Conservation (phyloP, 1,284 basidiomycete species). For the Stygiomarasmius scandens region DNA sequence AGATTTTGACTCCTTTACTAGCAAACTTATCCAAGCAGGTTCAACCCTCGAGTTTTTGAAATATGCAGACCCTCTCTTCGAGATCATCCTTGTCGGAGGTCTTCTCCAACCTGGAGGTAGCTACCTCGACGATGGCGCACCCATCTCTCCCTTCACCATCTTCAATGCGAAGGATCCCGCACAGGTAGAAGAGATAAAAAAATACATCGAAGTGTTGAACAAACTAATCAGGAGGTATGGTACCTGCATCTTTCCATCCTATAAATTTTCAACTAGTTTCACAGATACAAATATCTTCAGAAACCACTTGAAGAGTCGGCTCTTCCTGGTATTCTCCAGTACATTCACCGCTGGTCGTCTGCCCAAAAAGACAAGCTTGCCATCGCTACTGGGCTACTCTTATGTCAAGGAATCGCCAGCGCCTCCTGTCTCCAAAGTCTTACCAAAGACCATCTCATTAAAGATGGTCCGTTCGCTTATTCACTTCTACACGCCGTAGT, state of each 20-base stretch:
- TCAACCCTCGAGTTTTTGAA: constrained; percentile 92
- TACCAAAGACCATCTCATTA: constrained; percentile 92
- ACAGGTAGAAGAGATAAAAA: constrained; percentile 84
- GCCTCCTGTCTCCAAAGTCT: constrained; percentile 80
- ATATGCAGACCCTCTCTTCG: constrained; percentile 95
- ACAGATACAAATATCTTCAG: constrained; percentile 96
- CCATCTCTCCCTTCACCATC: constrained; percentile 81
- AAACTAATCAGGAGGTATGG: constrained; percentile 89
- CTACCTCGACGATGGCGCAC: constrained; percentile 86
- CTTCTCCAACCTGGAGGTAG: constrained; percentile 94
- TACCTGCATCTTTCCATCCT: constrained; percentile 2
- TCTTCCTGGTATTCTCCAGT: constrained; percentile 85
- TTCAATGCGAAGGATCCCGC: constrained; percentile 80
- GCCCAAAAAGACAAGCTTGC: constrained; percentile 83
- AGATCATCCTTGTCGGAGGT: constrained; percentile 91
- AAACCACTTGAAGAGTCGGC: constrained; percentile 89
- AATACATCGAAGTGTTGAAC: constrained; percentile 91
- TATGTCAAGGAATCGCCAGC: constrained; percentile 80
- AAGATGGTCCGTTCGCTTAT: constrained; percentile 69
- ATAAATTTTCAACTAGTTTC: constrained; percentile 16
- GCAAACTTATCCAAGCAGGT: constrained; percentile 90
- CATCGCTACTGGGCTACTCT: constrained; percentile 77
- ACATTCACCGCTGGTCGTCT: constrained; percentile 82
- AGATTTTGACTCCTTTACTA: constrained; percentile 83
- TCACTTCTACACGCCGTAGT: background rate